phyloP scores from a whole-genome alignment of 1,284 basidiomycete species.

The Xanthoconium separans region DNA sequence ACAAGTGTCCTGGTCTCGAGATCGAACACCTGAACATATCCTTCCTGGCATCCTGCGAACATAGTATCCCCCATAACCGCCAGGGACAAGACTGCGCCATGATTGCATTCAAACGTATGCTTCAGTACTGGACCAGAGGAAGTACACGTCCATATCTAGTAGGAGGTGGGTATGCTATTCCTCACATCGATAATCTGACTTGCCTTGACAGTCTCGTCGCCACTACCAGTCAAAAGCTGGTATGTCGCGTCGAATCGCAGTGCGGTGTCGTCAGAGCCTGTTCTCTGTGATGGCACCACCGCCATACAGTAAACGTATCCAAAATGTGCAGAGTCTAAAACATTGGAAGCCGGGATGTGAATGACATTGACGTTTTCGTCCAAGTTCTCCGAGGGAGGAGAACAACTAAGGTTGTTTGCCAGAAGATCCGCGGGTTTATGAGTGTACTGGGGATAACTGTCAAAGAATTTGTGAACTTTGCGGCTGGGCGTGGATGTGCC shows the following conservation, averaged over 20 bases:
- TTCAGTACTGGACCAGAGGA: slow-evolving; percentile 44
- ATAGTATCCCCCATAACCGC: slow-evolving; percentile 77
- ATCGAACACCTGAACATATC: slow-evolving; percentile 90
- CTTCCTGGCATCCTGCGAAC: slow-evolving; percentile 92
- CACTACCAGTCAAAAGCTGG: slow-evolving; percentile 80
- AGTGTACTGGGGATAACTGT: slow-evolving; percentile 72
- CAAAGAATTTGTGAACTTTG: slow-evolving; percentile 78
- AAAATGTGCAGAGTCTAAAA: slow-evolving; percentile 86
- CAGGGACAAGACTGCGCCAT: slow-evolving; percentile 79
- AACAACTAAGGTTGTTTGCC: slow-evolving; percentile 50
- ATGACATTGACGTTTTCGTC: slow-evolving; percentile 31
- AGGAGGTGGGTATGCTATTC: slow-evolving; percentile 3
- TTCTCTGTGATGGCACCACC: slow-evolving; percentile 46
- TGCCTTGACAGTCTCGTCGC: slow-evolving; percentile 87
- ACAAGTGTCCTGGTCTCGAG: slow-evolving; percentile 86
- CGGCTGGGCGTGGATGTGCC: slow-evolving; percentile 51
- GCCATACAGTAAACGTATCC: slow-evolving; percentile 93
- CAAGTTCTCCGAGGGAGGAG: slow-evolving; percentile 19
- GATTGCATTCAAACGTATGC: slow-evolving; percentile 63
- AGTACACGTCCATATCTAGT: slow-evolving; percentile 74
- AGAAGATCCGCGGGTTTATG: slow-evolving; percentile 61
- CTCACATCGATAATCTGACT: slow-evolving; percentile 9
- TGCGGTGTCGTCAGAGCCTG: slow-evolving; percentile 36
- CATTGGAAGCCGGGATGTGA: slow-evolving; percentile 64
- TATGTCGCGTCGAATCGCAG: slow-evolving; percentile 36